Evolutionary conservation across 768 basidiomycete genomes (phyloP).

Genomic region (Hydnum rufescens): DNA sequence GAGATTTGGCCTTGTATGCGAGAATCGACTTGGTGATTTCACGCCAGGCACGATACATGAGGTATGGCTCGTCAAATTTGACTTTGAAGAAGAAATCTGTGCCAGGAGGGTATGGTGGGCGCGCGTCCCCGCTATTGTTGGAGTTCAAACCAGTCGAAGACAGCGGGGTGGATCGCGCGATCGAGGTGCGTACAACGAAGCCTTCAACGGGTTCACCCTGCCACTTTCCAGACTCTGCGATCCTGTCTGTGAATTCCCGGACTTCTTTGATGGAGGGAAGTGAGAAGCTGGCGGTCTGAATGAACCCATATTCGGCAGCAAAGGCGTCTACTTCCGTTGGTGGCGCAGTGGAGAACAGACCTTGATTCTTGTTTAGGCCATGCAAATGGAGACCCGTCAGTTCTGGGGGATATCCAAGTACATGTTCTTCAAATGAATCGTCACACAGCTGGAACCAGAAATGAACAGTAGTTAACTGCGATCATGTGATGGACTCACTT

Average conservation of each 20-base stretch:
- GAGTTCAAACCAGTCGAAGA: neutral
- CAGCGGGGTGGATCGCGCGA: slow-evolving; percentile 15
- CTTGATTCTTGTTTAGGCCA: slow-evolving; percentile 58
- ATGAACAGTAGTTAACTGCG: neutral
- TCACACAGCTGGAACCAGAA: slow-evolving; percentile 62
- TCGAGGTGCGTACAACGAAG: slow-evolving; percentile 74
- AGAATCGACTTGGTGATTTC: slow-evolving; percentile 77
- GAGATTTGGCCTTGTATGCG: slow-evolving; percentile 10
- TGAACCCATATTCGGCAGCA: slow-evolving; percentile 82
- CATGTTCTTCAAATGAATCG: slow-evolving; percentile 93
- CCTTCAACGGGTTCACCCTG: slow-evolving; percentile 75
- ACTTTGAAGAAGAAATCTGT: slow-evolving; percentile 97
- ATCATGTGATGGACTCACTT: slow-evolving; percentile 32
- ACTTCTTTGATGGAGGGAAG: slow-evolving; percentile 48
- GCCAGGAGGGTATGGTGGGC: slow-evolving; percentile 46
- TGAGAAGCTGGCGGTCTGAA: slow-evolving; percentile 41
- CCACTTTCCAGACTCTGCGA: slow-evolving; percentile 55
- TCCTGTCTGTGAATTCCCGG: slow-evolving; percentile 44
- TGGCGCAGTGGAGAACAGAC: slow-evolving; percentile 50
- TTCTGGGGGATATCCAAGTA: slow-evolving; percentile 62
- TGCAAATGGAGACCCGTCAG: slow-evolving; percentile 84
- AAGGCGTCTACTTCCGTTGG: slow-evolving; percentile 52
- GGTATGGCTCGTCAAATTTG: slow-evolving; percentile 97
- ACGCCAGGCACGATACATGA: slow-evolving; percentile 97
- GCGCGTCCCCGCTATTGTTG: slow-evolving; percentile 7